Evolutionary conservation across 2,329 filamentous ascomycete species (phyloP).

Genomic region (Bipolaris zeicola): DNA sequence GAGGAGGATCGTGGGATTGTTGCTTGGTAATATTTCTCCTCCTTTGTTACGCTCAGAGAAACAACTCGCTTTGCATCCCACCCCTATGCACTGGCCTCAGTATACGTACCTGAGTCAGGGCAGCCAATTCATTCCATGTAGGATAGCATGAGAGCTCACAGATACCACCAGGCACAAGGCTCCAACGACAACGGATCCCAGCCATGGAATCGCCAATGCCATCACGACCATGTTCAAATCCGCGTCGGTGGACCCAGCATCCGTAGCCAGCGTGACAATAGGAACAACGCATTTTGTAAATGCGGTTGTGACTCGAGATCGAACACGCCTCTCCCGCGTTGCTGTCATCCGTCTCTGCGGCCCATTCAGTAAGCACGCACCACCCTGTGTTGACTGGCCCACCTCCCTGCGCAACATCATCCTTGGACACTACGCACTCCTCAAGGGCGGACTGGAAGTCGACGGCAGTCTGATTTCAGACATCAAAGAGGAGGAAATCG

Average conservation of each 20-base stretch:
- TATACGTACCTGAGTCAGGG: not conserved
- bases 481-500: constrained; percentile 53
- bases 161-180: constrained; percentile 43
- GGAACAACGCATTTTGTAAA: constrained; percentile 61
- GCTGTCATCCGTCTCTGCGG: constrained; percentile 59
- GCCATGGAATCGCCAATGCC: constrained; percentile 44
- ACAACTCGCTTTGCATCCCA: not conserved
- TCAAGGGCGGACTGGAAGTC: constrained; percentile 59
- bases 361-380: constrained; percentile 56
- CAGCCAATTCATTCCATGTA: not conserved
- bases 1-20: constrained; percentile 40
- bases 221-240: constrained; percentile 46
- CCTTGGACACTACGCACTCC: constrained; percentile 51
- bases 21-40: constrained; percentile 37
- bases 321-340: constrained; percentile 56
- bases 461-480: constrained; percentile 55
- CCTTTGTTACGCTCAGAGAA: not conserved
- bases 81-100: not conserved
- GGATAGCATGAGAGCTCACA: not conserved
- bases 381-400: constrained; percentile 59
- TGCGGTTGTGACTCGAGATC: constrained; percentile 58
- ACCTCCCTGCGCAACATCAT: constrained; percentile 53
- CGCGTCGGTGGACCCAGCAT: constrained; percentile 35
- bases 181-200: constrained; percentile 46
- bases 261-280: constrained; percentile 55